These are phyloP conservation scores for Fusarium hainanense DNA, from an alignment of 2,329 filamentous ascomycete genomes.

Conservation along the genomic window DNA sequence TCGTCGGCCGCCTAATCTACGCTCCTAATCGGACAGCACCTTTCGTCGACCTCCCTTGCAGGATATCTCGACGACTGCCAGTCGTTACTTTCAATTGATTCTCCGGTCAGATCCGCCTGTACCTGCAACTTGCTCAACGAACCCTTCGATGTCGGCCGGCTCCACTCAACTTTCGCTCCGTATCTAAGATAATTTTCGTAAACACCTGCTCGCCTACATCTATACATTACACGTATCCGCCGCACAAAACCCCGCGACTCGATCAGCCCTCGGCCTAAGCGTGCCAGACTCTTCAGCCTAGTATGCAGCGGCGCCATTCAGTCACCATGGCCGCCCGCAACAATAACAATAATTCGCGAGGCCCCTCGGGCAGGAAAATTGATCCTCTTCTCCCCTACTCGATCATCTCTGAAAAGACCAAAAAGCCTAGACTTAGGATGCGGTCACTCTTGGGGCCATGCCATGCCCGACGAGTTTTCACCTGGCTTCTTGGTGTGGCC, in stretches of 20 bases:
- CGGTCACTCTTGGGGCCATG: constrained; percentile 62
- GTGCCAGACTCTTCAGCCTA: constrained; percentile 39
- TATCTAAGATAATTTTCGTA: constrained; percentile 36
- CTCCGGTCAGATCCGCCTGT: constrained; percentile 27
- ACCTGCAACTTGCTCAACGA: constrained; percentile 37
- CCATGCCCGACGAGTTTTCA: constrained; percentile 63
- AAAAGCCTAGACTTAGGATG: constrained; percentile 53
- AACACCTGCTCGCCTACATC: constrained; percentile 18
- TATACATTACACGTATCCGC: constrained; percentile 21
- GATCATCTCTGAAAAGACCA: constrained; percentile 50
- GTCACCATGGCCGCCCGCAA: constrained; percentile 52
- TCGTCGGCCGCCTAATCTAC: constrained; percentile 26
- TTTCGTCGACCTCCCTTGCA: constrained; percentile 44
- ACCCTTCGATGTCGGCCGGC: constrained; percentile 45
- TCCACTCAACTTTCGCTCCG: constrained; percentile 42
- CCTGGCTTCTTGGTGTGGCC: constrained; percentile 60
- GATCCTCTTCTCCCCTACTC: constrained; percentile 51
- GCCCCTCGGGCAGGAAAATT: constrained; percentile 47
- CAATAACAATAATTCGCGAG: constrained; percentile 49
- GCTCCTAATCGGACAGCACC: constrained; percentile 38
- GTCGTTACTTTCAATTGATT: constrained; percentile 46
- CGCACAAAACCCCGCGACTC: constrained; percentile 17
- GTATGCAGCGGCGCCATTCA: constrained; percentile 48
- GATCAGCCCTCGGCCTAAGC: constrained; percentile 31
- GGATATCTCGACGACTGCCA: constrained; percentile 47